phyloP scores from a whole-genome alignment of 257 asterid species.

The Thymus mandschuricus region DNA sequence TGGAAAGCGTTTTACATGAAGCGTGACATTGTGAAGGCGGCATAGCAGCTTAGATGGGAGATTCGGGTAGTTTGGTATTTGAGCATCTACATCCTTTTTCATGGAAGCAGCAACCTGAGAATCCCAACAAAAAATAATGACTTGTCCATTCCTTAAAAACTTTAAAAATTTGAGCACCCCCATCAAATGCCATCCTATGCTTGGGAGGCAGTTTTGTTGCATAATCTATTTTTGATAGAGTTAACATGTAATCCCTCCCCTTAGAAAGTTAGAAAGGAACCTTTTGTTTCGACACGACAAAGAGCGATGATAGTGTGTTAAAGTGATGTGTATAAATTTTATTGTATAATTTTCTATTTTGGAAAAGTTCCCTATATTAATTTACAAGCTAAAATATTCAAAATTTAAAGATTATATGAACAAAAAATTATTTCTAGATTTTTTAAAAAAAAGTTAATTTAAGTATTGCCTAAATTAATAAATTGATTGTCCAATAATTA shows the following conservation, averaged over 20 bases:
- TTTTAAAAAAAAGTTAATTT: no score
- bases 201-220: background rate
- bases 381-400: no score
- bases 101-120: slow-evolving; percentile 93
- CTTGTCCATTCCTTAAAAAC: background rate
- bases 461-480: background rate
- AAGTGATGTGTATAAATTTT: no score
- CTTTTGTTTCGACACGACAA: no score
- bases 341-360: no score
- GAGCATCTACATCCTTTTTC: slow-evolving; percentile 83
- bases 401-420: no score
- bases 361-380: no score
- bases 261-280: no score
- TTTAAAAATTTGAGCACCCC: background rate
- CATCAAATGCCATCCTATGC: slow-evolving; percentile 1
- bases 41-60: slow-evolving; percentile 90
- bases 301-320: no score
- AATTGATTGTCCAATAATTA: background rate
- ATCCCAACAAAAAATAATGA: background rate
- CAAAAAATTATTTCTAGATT: no score
- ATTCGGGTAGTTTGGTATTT: slow-evolving; percentile 84
- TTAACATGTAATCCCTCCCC: no score
- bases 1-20: slow-evolving; percentile 53
- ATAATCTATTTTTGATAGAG: no score
- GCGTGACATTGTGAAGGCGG: slow-evolving; percentile 77